Evolutionary conservation across 257 asterid genomes (phyloP).

Genomic region (Ligustrum vulgare): DNA sequence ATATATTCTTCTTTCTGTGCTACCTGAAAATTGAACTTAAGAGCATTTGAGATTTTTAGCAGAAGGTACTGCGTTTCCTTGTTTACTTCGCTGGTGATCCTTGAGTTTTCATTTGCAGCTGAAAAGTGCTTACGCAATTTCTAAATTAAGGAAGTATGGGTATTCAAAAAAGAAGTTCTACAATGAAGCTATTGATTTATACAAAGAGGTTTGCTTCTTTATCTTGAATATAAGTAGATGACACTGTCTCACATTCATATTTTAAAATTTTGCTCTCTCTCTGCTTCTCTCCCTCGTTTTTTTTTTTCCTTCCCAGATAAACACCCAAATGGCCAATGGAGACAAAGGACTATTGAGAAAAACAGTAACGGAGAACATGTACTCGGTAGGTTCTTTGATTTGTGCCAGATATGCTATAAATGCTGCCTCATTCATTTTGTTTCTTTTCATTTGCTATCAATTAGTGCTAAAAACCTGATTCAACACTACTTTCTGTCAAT

Average conservation of each 20-base stretch:
- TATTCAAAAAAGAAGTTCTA: constrained; percentile 79
- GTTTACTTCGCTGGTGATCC: constrained; percentile 13
- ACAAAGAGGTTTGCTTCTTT: constrained; percentile 69
- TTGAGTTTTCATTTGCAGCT: constrained; percentile 55
- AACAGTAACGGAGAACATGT: constrained; percentile 82
- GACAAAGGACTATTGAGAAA: constrained; percentile 76
- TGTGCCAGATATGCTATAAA: constrained; percentile 12
- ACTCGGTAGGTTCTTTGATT: constrained; percentile 67
- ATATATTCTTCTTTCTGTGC: constrained; percentile 16
- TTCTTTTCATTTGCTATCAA: not conserved
- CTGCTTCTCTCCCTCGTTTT: too few species aligned
- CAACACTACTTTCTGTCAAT: constrained; percentile 24
- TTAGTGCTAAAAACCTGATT: constrained; percentile 10
- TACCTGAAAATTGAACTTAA: constrained; percentile 9
- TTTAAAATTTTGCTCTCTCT: constrained; percentile 17
- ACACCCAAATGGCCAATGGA: constrained; percentile 76
- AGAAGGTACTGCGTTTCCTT: constrained; percentile 7
- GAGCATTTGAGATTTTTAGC: not conserved
- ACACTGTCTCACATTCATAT: constrained; percentile 4
- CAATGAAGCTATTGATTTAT: constrained; percentile 63
- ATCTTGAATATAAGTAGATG: constrained; percentile 14
- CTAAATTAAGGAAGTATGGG: constrained; percentile 75
- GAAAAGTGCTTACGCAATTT: constrained; percentile 79
- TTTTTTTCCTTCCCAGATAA: constrained; percentile 51
- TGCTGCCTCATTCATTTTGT: constrained; percentile 4